phyloP scores from a whole-genome alignment of 352 stramenopile species.

The Phytophthora quininea region DNA sequence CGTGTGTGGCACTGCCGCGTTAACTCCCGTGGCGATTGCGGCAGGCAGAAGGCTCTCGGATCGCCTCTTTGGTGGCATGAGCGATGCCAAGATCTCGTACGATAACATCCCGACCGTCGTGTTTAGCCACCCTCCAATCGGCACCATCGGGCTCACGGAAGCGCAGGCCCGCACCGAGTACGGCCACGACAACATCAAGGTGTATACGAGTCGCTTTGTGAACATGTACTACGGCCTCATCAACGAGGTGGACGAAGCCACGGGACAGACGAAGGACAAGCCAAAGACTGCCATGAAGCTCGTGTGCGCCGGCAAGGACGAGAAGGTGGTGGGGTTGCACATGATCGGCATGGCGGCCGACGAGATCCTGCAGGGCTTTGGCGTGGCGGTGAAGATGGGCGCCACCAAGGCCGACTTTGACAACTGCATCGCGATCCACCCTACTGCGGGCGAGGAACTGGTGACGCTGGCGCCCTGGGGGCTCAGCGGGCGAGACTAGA shows the following conservation, averaged over 20 bases:
- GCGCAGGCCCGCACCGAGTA: slow-evolving; percentile 88
- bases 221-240: slow-evolving; percentile 96
- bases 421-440: slow-evolving; percentile 95
- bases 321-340: slow-evolving; percentile 97
- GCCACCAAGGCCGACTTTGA: slow-evolving; percentile 98
- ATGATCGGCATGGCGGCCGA: slow-evolving; percentile 94
- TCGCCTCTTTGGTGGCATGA: slow-evolving; percentile 83
- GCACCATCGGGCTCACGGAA: slow-evolving; percentile 94
- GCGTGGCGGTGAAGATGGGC: slow-evolving; percentile 98
- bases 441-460: slow-evolving; percentile 96
- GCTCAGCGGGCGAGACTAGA: slow-evolving; percentile 39
- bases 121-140: slow-evolving; percentile 96
- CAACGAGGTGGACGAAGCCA: slow-evolving; percentile 57
- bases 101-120: slow-evolving; percentile 95
- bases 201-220: slow-evolving; percentile 94
- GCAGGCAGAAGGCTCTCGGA: slow-evolving; percentile 85
- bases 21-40: slow-evolving; percentile 89
- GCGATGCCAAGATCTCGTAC: slow-evolving; percentile 80
- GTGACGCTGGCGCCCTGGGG: slow-evolving; percentile 94
- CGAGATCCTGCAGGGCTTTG: slow-evolving; percentile 99
- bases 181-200: slow-evolving; percentile 90
- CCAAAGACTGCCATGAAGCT: slow-evolving; percentile 96
- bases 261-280: slow-evolving; percentile 67
- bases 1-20: slow-evolving; percentile 65
- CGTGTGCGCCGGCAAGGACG: slow-evolving; percentile 85